phyloP scores from a whole-genome alignment of 228 moss, liverwort and hornwort species.

The Sphagnum fallax region DNA sequence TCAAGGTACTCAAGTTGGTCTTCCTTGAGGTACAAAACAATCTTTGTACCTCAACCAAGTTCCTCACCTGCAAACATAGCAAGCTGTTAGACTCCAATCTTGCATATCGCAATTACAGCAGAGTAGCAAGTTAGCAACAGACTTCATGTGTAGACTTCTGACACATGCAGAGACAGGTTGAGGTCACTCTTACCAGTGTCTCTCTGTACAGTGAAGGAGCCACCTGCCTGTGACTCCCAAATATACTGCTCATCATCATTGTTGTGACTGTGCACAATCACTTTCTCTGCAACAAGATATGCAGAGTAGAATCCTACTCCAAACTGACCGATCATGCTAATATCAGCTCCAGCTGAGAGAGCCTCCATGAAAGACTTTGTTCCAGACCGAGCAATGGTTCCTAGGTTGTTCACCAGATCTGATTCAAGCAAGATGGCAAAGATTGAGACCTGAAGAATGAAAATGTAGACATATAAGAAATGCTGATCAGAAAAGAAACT shows the following conservation, averaged over 20 bases:
- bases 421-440: not conserved
- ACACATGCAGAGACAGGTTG: too few relatives aligned
- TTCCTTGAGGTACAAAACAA: conserved; percentile 30
- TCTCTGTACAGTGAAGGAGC: conserved; percentile 40
- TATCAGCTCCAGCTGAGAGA: conserved; percentile 43
- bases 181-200: conserved; percentile 23
- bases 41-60: conserved; percentile 40
- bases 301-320: conserved; percentile 50
- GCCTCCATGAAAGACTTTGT: conserved; percentile 56
- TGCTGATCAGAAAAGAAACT: too few relatives aligned
- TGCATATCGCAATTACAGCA: too few relatives aligned
- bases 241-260: conserved; percentile 46
- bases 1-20: conserved; percentile 48
- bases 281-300: conserved; percentile 37
- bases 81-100: not conserved
- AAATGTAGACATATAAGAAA: too few relatives aligned
- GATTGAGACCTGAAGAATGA: too few relatives aligned
- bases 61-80: conserved; percentile 23
- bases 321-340: conserved; percentile 56
- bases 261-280: conserved; percentile 40
- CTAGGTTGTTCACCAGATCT: conserved; percentile 53
- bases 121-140: too few relatives aligned
- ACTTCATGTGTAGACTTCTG: too few relatives aligned
- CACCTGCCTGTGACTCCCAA: conserved; percentile 56
- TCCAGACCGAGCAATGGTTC: conserved; percentile 48